phyloP scores from a whole-genome alignment of 2,329 filamentous ascomycete species.

The Colletotrichum liriopes region DNA sequence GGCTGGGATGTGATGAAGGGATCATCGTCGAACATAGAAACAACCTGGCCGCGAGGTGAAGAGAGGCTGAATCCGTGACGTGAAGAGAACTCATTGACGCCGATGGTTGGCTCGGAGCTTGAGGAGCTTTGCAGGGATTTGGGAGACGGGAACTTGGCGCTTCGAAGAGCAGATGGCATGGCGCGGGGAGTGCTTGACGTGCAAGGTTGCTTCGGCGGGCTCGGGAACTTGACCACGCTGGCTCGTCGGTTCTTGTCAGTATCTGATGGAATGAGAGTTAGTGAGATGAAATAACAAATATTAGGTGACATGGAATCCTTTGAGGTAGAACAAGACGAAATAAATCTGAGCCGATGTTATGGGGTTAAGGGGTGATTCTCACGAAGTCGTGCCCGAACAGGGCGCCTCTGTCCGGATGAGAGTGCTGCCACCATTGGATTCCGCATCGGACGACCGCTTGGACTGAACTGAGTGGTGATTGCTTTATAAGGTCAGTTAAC shows the following conservation, averaged over 20 bases:
- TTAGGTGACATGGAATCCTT: not conserved
- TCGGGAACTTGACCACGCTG: constrained; percentile 14
- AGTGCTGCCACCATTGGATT: constrained; percentile 28
- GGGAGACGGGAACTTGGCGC: not conserved
- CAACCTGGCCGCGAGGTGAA: not conserved
- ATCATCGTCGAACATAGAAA: not conserved
- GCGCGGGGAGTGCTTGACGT: not conserved
- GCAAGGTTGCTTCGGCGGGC: not conserved
- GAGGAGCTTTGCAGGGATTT: not conserved
- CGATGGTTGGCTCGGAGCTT: constrained; percentile 2
- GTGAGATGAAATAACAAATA: not conserved
- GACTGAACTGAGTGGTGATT: not conserved
- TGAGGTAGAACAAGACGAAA: not conserved
- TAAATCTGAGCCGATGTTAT: not conserved
- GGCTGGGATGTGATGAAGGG: not conserved
- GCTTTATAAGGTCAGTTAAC: not conserved
- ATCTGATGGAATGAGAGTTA: constrained; percentile 2
- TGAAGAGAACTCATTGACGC: not conserved
- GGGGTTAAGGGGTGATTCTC: not conserved
- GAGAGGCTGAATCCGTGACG: not conserved
- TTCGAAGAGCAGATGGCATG: constrained; percentile 13
- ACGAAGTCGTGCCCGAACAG: constrained; percentile 26
- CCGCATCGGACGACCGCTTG: constrained; percentile 19
- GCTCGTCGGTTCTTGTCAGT: constrained; percentile 34
- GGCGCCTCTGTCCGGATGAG: constrained; percentile 10